phyloP scores from a whole-genome alignment of 2,329 filamentous ascomycete species.

The Ceratocystis destructans region DNA sequence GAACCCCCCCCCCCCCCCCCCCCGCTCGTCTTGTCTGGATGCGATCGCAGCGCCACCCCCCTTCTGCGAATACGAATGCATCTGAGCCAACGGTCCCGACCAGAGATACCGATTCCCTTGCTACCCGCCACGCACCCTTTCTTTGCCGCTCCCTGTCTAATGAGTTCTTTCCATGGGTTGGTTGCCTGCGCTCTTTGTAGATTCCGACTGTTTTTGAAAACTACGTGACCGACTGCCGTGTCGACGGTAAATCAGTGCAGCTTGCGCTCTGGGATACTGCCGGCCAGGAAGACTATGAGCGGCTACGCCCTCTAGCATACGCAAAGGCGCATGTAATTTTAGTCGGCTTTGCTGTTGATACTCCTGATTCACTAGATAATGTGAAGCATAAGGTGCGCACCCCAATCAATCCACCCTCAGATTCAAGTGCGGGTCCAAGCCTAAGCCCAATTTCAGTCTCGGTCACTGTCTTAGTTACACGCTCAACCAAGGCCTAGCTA shows the following conservation, averaged over 20 bases:
- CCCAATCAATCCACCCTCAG: not conserved
- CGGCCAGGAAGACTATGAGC: conserved; percentile 96
- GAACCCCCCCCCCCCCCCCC: not conserved
- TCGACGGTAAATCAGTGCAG: conserved; percentile 97
- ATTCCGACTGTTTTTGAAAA: conserved; percentile 98
- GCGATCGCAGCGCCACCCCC: not conserved
- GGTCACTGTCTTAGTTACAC: not conserved
- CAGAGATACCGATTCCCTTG: not conserved
- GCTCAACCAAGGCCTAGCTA: no score
- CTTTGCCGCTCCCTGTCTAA: not conserved
- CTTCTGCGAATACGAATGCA: not conserved
- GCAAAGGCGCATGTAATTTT: conserved; percentile 95
- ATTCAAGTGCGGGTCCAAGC: not conserved
- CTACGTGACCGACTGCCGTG: conserved; percentile 96
- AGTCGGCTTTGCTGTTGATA: conserved; percentile 90
- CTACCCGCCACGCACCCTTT: not conserved
- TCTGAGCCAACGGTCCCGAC: not conserved
- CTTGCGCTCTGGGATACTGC: conserved; percentile 98
- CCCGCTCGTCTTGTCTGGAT: not conserved
- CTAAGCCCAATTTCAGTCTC: not conserved
- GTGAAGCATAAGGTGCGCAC: conserved; percentile 79
- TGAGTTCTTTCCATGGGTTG: not conserved
- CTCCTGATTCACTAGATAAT: conserved; percentile 90
- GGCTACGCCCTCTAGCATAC: conserved; percentile 86
- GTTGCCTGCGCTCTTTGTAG: conserved; percentile 32